A percentile compares a stretch with the other conserved stretches of the same genome.
phyloP scores from a whole-genome alignment of 2,329 filamentous ascomycete genomes.

The Hymenotorrendiella dingleyae region DNA sequence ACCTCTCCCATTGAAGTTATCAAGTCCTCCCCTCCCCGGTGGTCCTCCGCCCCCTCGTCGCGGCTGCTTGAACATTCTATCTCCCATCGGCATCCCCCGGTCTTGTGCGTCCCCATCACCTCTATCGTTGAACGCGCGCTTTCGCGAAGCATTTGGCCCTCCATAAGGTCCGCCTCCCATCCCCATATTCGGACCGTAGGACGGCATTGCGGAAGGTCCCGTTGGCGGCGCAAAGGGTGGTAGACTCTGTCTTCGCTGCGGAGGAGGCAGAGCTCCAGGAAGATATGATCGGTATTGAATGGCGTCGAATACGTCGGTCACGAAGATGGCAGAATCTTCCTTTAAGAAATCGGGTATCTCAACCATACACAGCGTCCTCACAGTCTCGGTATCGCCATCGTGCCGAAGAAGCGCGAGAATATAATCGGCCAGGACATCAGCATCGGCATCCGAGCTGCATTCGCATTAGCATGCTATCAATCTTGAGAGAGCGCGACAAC shows the following conservation, averaged over 20 bases:
- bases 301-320: constrained; percentile 64
- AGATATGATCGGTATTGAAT: constrained; percentile 57
- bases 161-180: constrained; percentile 18
- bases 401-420: constrained; percentile 71
- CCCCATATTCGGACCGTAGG: constrained; percentile 17
- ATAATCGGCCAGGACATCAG: constrained; percentile 77
- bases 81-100: constrained; percentile 24
- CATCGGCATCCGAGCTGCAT: constrained; percentile 67
- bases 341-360: constrained; percentile 72
- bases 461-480: neutral
- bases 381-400: constrained; percentile 58
- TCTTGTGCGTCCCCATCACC: constrained; percentile 38
- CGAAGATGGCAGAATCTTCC: constrained; percentile 59
- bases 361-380: constrained; percentile 61
- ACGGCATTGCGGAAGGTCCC: constrained; percentile 20
- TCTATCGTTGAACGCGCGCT: constrained; percentile 51
- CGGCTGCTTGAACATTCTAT: constrained; percentile 52
- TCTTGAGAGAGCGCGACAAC: neutral
- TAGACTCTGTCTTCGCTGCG: constrained; percentile 16
- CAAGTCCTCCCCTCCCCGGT: constrained; percentile 33
- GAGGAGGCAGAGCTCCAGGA: constrained; percentile 44
- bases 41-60: constrained; percentile 43
- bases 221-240: constrained; percentile 26
- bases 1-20: constrained; percentile 30
- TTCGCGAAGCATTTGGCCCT: constrained; percentile 34